Conservation (phyloP, 169 alveolate genomes). For the Plasmodium billcollinsi region DNA sequence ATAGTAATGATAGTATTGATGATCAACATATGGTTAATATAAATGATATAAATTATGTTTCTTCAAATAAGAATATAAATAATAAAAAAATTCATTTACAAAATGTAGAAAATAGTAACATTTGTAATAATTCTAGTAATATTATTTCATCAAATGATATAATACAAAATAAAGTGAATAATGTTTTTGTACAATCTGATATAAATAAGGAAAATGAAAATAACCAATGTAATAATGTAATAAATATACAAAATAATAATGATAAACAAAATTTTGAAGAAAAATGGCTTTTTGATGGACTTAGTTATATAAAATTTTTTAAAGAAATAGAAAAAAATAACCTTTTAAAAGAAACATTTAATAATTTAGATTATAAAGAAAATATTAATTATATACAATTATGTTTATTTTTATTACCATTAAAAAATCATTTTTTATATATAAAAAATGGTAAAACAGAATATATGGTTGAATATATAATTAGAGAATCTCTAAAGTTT, state of each 20-base stretch:
- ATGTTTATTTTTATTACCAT: conserved; percentile 49
- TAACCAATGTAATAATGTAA: neutral
- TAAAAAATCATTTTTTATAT: conserved; percentile 48
- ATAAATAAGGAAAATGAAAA: neutral
- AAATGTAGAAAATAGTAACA: neutral
- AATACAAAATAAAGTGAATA: conserved; percentile 7
- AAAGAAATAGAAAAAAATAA: conserved; percentile 46
- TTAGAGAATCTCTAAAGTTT: conserved; percentile 70
- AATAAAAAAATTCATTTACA: neutral
- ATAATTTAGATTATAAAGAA: conserved; percentile 30
- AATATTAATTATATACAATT: conserved; percentile 28
- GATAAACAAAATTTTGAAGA: conserved; percentile 2
- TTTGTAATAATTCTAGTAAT: neutral
- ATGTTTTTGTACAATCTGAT: neutral
- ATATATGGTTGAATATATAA: conserved; percentile 34
- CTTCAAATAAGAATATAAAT: neutral
- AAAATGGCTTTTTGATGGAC: conserved; percentile 43
- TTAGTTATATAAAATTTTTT: conserved; percentile 60
- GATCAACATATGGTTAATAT: neutral
- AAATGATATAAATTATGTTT: neutral
- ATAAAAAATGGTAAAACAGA: conserved; percentile 48
- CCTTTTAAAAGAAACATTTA: conserved; percentile 27
- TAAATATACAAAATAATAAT: neutral
- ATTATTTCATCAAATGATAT: too few relatives aligned
- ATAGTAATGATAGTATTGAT: neutral